These are phyloP conservation scores for Nicotiana tomentosiformis DNA, from an alignment of 257 asterid species.

Conservation along the genomic window DNA sequence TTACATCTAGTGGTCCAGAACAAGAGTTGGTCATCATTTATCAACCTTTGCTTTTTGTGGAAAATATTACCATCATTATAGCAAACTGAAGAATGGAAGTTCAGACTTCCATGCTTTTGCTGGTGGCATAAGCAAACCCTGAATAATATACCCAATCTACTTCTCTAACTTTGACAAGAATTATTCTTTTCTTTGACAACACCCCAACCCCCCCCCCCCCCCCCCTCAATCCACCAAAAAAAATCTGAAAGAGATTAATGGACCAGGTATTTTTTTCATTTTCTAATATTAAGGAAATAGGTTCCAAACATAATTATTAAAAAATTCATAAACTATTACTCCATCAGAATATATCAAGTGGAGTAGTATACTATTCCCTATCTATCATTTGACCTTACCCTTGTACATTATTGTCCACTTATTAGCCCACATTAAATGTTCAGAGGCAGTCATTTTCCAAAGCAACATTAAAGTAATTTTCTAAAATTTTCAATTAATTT, in stretches of 20 bases:
- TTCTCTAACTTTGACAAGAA: constrained; percentile 2
- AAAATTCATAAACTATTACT: not conserved
- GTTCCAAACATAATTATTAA: not conserved
- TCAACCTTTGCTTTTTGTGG: not conserved
- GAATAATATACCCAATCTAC: not conserved
- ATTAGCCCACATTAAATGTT: not conserved
- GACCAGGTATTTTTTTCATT: not conserved
- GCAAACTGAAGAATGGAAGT: not conserved
- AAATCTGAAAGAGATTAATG: not conserved
- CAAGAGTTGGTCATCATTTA: not conserved
- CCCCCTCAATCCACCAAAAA: not conserved
- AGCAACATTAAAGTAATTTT: not conserved
- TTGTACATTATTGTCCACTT: not conserved
- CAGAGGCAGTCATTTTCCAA: not conserved
- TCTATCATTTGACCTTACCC: not conserved
- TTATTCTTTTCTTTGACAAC: not conserved
- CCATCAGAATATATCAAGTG: not conserved
- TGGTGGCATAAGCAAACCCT: constrained; percentile 15
- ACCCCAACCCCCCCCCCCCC: not conserved
- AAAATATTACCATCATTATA: not conserved
- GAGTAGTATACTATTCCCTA: not conserved
- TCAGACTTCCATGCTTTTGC: constrained; percentile 16
- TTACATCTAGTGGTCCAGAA: not conserved
- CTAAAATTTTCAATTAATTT: not conserved
- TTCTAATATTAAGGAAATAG: not conserved